Evolutionary conservation across 164 flowering plant genomes (phyloP).

Genomic region (Stephania cephalantha): DNA sequence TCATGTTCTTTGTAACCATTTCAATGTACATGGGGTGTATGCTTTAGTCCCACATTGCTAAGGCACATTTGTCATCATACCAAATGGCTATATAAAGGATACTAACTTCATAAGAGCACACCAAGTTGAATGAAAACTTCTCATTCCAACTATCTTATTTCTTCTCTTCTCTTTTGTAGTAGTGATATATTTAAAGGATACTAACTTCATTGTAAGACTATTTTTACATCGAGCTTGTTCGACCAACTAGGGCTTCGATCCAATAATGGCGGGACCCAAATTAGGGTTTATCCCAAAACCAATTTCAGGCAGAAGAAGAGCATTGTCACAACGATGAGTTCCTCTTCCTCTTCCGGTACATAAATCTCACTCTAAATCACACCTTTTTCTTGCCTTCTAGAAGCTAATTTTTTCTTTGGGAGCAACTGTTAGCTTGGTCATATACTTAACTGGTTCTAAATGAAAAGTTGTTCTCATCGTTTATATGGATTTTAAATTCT

Average conservation of each 20-base stretch:
- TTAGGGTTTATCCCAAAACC: background rate
- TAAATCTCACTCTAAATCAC: background rate
- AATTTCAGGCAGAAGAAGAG: background rate
- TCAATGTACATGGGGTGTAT: no score
- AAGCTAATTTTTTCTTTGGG: background rate
- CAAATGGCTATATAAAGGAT: no score
- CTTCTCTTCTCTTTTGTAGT: no score
- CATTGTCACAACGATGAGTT: background rate
- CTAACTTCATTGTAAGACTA: no score
- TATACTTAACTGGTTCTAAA: background rate
- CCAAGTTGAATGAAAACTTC: no score
- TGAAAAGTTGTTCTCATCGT: background rate
- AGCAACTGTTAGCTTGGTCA: no score
- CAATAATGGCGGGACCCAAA: background rate
- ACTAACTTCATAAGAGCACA: no score
- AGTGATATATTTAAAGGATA: no score
- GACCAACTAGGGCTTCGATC: constrained; percentile 1
- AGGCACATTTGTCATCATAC: no score
- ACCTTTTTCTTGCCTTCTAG: background rate
- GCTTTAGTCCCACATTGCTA: no score
- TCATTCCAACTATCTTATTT: no score
- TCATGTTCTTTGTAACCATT: no score
- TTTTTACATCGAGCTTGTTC: background rate
- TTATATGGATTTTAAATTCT: background rate
- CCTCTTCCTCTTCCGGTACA: constrained; percentile 1